A percentile compares a stretch with the other conserved stretches of the same genome.
phyloP scores from a whole-genome alignment of 1,139 yeast species.

The Pichia norvegensis region DNA sequence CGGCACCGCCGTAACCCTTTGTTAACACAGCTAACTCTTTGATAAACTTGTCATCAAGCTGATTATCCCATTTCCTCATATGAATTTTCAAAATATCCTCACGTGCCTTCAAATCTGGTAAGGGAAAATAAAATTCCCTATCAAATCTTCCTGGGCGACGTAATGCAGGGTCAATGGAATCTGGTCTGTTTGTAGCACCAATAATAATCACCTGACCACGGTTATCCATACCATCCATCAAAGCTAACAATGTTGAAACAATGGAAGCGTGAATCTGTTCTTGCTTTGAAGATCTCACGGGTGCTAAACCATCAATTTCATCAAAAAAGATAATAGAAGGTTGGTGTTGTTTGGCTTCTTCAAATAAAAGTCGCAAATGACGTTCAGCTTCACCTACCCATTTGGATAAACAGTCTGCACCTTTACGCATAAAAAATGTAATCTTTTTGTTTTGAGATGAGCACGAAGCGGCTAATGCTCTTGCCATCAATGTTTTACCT shows the following conservation, averaged over 20 bases:
- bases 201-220: conserved; percentile 95
- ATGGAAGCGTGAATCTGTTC: conserved; percentile 98
- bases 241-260: conserved; percentile 85
- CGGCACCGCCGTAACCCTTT: conserved; percentile 98
- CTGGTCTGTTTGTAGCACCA: conserved; percentile 98
- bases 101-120: conserved; percentile 80
- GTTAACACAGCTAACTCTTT: conserved; percentile 70
- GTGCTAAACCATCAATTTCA: conserved; percentile 97
- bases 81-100: conserved; percentile 73
- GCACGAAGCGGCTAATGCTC: conserved; percentile 94
- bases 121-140: conserved; percentile 91
- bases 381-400: conserved; percentile 99
- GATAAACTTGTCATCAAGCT: conserved; percentile 40
- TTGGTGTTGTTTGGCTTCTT: conserved; percentile 93
- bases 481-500: conserved; percentile 96
- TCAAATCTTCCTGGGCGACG: conserved; percentile 97
- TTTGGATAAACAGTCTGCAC: conserved; percentile 93
- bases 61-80: conserved; percentile 69
- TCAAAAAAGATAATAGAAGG: conserved; percentile 94
- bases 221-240: conserved; percentile 97
- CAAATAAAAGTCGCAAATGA: conserved; percentile 80
- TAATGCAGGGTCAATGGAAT: conserved; percentile 94
- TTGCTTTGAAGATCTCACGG: conserved; percentile 93
- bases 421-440: conserved; percentile 96
- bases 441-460: conserved; percentile 76